Evolutionary conservation across 305 asterid genomes (phyloP), one percentile per base, ranked within the genome.

Genomic region (Solanum aculeatissimum): DNA sequence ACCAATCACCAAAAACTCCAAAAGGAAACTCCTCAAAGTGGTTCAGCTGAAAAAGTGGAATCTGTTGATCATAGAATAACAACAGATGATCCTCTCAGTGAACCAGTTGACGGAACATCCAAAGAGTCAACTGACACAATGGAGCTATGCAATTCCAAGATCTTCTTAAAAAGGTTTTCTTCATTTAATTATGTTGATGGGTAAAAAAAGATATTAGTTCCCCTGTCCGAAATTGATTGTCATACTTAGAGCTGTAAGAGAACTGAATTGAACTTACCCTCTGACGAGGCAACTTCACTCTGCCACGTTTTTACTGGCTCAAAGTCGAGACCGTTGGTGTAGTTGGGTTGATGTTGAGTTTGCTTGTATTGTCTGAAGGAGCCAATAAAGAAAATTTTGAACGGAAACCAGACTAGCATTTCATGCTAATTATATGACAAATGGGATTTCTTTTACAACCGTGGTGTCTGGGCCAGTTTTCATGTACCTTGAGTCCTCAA

Each of bases 81-180:
- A 75, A 85, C 84, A 75, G 87, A 89, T 80, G 89, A 62, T 83
- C 81, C 90, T 58, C 87, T 75, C 83, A 89, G 88, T 57, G 80
- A 79, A 83, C 80, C 80, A 84, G 45, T 84, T 60, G 83, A 87
- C 83, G 95, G 90, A 83, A 84, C 80, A 58, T 84, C 91, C 89
- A 90, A 89, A 84, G 91, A 90, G 87, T 85, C 87, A 81, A 84
- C 70, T 75, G 97, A 91, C 88, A 86, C 86, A 66, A 29, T 69
- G 75, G 95, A 90, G 88, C 70, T 87, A 57, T 89, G 84, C 85
- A 85, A 85, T 82, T 84, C 87, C 88, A 93, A 87, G 72, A 90
- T 85, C 87, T 97, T 97, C 84, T 86, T 97, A 65, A 92, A 91
- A 95, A 97, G 98, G 99, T 96, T 81, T 66, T 90, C 66, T 86